Evolutionary conservation across 2,329 filamentous ascomycete genomes (phyloP), one percentile per base, ranked within the genome.

Genomic region (Alternaria ethzedia): DNA sequence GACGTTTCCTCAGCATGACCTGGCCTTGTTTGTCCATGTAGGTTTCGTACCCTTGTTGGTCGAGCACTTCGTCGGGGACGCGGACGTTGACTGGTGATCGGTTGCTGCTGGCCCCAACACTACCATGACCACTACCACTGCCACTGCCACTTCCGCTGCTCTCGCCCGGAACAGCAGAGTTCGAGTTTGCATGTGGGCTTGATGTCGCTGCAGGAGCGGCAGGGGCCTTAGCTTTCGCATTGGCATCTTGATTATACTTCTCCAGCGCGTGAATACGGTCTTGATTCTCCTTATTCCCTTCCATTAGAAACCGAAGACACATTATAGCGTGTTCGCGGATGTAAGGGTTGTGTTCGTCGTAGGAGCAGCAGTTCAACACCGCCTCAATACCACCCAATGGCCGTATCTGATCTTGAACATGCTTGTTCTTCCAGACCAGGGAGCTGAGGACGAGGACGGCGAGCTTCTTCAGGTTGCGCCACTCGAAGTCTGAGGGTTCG

Each of bases 301-400:
- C 90, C 81, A 92, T 87, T 6, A 92, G 84, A 57, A 82, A 82
- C 2, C 80, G 72, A 4, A 82, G 70, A 50, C 86, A 89, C 69
- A 88, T 82, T 61, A 84, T 84, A 65, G 87, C 86, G 67, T 88
- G 92, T 79, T 98, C 95, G 73, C 95, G 93, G 67, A 97, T 94
- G 76, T 95, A 97, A 0, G 94, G 93, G 75, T 97, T 97, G 81
- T 97, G 89, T 70, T 95, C 93, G 76, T 98, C 95, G 76, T 96
- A 96, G 30, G 90, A 88, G 72, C 94, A 97, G 80, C 94, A 97
- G 74, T 94, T 94, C 15, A 97, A 87, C 20, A 98, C 86, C 0
- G 92, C 90, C 70, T 97, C 92, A 46, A 98, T 91, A 45, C 95
- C 95, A 68, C 93, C 92, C 72, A 95, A 88, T 52, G 89, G 87